phyloP scores from a whole-genome alignment of 2,329 filamentous ascomycete genomes.

The Parafenestella ontariensis region DNA sequence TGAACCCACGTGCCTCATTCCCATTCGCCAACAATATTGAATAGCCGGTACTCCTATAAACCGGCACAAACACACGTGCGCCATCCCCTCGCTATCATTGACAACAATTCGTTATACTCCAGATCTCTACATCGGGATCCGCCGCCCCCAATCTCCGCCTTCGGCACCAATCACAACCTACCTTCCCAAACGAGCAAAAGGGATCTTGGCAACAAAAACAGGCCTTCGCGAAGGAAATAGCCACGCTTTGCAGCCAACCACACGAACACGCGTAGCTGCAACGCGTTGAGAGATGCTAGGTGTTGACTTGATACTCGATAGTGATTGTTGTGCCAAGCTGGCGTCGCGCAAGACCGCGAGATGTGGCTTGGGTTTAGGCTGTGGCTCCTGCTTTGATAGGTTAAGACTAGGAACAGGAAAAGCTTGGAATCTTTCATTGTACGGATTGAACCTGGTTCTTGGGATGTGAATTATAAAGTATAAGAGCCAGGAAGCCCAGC shows the following conservation, averaged over 20 bases:
- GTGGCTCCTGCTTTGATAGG: constrained; percentile 3
- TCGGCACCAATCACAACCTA: not conserved
- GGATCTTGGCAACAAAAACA: too few relatives aligned
- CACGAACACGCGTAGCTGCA: not conserved
- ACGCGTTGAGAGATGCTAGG: not conserved
- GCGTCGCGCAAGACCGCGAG: too few relatives aligned
- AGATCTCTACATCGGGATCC: not conserved
- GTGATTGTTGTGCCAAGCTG: not conserved
- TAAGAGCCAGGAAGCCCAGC: not conserved
- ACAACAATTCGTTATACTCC: too few relatives aligned
- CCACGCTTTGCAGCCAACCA: not conserved
- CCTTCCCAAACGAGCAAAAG: not conserved
- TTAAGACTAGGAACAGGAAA: constrained; percentile 4
- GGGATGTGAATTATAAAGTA: not conserved
- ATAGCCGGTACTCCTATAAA: too few relatives aligned
- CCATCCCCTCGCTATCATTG: not conserved
- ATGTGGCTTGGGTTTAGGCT: not conserved
- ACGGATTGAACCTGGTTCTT: not conserved
- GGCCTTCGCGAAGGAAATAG: too few relatives aligned
- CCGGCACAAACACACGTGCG: not conserved
- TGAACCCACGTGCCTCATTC: not conserved
- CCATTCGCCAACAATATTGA: not conserved
- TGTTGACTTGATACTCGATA: too few relatives aligned
- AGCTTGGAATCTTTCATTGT: not conserved
- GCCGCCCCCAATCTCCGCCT: not conserved